Evolutionary conservation across 805 yeast species (phyloP).

Genomic region (Yamadazyma nakazawae): DNA sequence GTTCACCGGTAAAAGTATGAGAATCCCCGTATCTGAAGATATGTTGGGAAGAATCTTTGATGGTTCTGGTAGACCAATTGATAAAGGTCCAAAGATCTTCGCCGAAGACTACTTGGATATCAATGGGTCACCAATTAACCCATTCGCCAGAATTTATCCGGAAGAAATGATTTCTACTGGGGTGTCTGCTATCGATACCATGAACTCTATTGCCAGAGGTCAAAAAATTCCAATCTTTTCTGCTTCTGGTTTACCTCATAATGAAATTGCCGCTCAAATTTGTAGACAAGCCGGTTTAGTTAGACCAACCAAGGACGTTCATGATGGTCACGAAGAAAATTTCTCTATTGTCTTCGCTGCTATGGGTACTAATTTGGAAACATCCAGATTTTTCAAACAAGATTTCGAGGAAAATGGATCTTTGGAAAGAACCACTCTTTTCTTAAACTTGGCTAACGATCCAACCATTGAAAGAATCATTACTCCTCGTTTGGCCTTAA

Average conservation of each 20-base stretch:
- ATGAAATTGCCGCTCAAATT: conserved; percentile 99
- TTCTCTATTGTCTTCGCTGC: conserved; percentile 99
- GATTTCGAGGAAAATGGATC: conserved; percentile 99
- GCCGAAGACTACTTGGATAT: conserved; percentile 98
- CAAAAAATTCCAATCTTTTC: conserved; percentile 99
- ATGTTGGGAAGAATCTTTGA: conserved; percentile 97
- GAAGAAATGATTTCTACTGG: conserved; percentile 99
- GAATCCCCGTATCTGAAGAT: conserved; percentile 94
- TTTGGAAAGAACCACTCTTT: conserved; percentile 93
- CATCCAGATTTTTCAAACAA: conserved; percentile 97
- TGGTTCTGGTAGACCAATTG: conserved; percentile 98
- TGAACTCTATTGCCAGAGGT: conserved; percentile 99
- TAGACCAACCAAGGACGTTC: conserved; percentile 98
- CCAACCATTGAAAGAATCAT: conserved; percentile 99
- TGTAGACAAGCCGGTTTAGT: conserved; percentile 99
- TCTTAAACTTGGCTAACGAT: conserved; percentile 96
- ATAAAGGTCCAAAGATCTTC: conserved; percentile 95
- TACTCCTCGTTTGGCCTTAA: conserved; percentile 97
- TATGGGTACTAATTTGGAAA: conserved; percentile 99
- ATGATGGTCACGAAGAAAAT: conserved; percentile 99
- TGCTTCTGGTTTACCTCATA: conserved; percentile 98
- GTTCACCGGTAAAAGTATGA: conserved; percentile 92
- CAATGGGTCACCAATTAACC: conserved; percentile 98
- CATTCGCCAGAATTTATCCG: conserved; percentile 96
- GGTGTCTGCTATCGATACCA: conserved; percentile 96